Percentiles rank a stretch among this genome's conserved stretches.
Evolutionary conservation across 306 rosid genomes (phyloP).

Genomic region (Dicorynia guianensis): DNA sequence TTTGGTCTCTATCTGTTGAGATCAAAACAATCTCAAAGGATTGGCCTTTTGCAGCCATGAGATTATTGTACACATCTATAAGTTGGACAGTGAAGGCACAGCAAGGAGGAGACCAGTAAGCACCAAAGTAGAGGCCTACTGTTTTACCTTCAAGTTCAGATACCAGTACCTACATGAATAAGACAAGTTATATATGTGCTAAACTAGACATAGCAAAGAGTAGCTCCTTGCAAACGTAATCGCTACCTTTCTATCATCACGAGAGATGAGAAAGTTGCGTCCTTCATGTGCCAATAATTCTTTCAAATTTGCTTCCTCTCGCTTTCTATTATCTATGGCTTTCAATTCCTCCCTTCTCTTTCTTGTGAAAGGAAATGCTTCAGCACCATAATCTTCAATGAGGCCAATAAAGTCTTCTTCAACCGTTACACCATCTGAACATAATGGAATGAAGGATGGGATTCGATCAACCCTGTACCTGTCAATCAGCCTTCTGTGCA

Average conservation of each 20-base stretch:
- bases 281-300: constrained; percentile 59
- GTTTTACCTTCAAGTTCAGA: constrained; percentile 64
- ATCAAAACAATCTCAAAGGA: constrained; percentile 70
- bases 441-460: constrained; percentile 72
- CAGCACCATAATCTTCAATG: constrained; percentile 88
- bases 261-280: constrained; percentile 50
- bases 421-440: constrained; percentile 51
- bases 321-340: constrained; percentile 55
- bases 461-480: constrained; percentile 66
- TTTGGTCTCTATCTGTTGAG: constrained; percentile 79
- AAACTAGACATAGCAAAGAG: not conserved
- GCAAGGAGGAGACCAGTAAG: constrained; percentile 91
- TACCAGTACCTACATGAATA: constrained; percentile 46
- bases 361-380: constrained; percentile 88
- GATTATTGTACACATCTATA: constrained; percentile 63
- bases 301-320: constrained; percentile 56
- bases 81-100: constrained; percentile 78
- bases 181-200: not conserved
- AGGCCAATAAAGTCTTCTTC: constrained; percentile 70
- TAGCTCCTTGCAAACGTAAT: not conserved
- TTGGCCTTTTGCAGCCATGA: constrained; percentile 43
- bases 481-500: constrained; percentile 65
- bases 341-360: constrained; percentile 59
- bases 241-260: constrained; percentile 56
- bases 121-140: constrained; percentile 72